Conservation (phyloP, 179 eudicot genomes). For the Patellifolia procumbens region DNA sequence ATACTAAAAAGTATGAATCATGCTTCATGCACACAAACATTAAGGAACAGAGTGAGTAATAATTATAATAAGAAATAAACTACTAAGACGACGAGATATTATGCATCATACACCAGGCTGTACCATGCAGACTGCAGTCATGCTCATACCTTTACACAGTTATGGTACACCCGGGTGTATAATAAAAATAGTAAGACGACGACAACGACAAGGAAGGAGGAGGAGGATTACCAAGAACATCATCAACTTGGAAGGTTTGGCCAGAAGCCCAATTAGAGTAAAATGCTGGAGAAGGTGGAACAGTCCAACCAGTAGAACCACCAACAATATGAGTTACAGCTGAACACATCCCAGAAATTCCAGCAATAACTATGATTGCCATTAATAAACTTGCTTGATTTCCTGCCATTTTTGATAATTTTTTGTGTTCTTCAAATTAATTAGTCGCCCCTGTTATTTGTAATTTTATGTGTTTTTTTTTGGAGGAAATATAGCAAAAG, state of each 20-base stretch:
- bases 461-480: not conserved
- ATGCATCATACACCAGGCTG: no score
- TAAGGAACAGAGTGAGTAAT: not conserved
- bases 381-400: slow-evolving; percentile 14
- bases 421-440: not conserved
- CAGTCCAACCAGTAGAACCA: slow-evolving; percentile 41
- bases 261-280: slow-evolving; percentile 47
- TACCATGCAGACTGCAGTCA: no score
- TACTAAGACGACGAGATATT: no score
- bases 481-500: slow-evolving; percentile 1
- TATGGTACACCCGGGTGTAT: no score
- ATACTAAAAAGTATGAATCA: not conserved
- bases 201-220: not conserved
- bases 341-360: slow-evolving; percentile 20
- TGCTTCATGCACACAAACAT: no score
- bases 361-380: slow-evolving; percentile 19
- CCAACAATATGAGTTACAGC: slow-evolving; percentile 43
- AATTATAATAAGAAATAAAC: no score
- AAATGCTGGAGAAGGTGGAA: slow-evolving; percentile 26
- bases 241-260: slow-evolving; percentile 34
- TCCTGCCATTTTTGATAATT: slow-evolving; percentile 26
- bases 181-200: no score
- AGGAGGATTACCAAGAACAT: slow-evolving; percentile 34
- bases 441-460: slow-evolving; percentile 20
- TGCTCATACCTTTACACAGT: no score